Base-by-base conservation (phyloP, 441 rosid species). In the Corymbia calophylla region DNA sequence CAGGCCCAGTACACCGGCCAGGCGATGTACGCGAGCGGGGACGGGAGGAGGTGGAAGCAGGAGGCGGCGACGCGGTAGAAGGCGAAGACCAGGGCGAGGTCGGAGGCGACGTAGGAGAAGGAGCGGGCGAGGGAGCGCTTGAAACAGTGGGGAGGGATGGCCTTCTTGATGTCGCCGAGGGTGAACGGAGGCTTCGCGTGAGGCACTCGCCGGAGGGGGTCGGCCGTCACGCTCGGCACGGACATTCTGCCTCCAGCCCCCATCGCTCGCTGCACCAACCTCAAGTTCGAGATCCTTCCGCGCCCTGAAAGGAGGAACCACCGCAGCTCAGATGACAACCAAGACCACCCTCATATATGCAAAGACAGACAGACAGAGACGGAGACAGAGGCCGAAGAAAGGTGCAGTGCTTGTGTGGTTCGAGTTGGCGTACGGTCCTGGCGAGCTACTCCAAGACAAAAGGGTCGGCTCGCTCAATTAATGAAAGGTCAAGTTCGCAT, bases 141-240 rank as follows among this genome's bases (percentile, higher is more conserved):
- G 95, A 97, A 96, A 91, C 98, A 98, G 88, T 96, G 99, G 11
- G 97, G 95, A 29, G 99, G 99, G 91, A 98, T 95, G 48, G 97
- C 98, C 90, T 94, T 97, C 93, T 96, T 98, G 86, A 97, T 48
- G 84, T 98, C 96, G 54, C 99, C 91, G 1, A 97, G 93, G 3
- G 97, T 92, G 92, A 98, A 97, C 4, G 98, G 95, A 12, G 99
- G 99, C 90, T 92, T 94, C 56, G 95, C 91, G 88, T 88, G 66
- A 3, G 99, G 99, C n/a, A 92, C 97, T 87, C 99, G 94, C 86
- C 94, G 95, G 87, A 92, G 5, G n/a, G 91, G 93, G 89, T 91
- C 4, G 90, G 23, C 25, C 93, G 7, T 77, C 84, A 39, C 44
- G 84, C 84, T 23, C 2, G 51, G 84, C 51, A 39, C 51, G 84